phyloP scores from a whole-genome alignment of 495 filamentous ascomycete genomes.

The Penicillium riverlandense region DNA sequence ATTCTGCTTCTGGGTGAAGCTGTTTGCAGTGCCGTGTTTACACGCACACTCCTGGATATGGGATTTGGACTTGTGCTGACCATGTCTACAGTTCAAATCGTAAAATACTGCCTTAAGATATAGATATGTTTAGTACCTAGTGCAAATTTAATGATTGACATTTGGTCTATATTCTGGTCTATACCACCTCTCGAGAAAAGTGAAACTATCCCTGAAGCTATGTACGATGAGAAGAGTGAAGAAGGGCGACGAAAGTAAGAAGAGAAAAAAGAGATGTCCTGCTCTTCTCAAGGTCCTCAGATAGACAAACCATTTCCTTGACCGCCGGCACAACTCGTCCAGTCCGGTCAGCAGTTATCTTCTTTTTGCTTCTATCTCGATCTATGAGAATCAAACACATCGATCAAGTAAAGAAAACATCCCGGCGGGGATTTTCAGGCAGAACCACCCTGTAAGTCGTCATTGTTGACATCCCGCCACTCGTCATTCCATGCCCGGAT shows the following conservation, averaged over 20 bases:
- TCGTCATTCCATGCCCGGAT: too few relatives aligned
- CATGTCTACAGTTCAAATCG: neutral
- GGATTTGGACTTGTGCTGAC: conserved; percentile 11
- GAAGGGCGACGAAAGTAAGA: neutral
- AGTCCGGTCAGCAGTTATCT: too few relatives aligned
- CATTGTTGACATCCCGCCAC: too few relatives aligned
- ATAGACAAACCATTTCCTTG: neutral
- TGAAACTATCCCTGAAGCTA: conserved; percentile 6
- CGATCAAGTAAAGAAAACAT: neutral
- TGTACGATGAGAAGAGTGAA: conserved; percentile 4
- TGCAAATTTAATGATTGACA: too few relatives aligned
- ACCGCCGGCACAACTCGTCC: too few relatives aligned
- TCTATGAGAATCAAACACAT: neutral
- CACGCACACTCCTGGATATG: neutral
- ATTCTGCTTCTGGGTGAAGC: conserved; percentile 4
- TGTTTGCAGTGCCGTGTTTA: conserved; percentile 1
- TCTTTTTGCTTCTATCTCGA: neutral
- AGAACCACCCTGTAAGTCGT: too few relatives aligned
- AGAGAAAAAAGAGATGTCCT: neutral
- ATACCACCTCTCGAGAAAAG: neutral
- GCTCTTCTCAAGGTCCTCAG: neutral
- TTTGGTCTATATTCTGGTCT: neutral
- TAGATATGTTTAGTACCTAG: too few relatives aligned
- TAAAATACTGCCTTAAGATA: too few relatives aligned
- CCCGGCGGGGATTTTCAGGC: too few relatives aligned